These are phyloP conservation scores for Mycena vitilis DNA, from an alignment of 768 basidiomycete genomes.

Conservation along the genomic window DNA sequence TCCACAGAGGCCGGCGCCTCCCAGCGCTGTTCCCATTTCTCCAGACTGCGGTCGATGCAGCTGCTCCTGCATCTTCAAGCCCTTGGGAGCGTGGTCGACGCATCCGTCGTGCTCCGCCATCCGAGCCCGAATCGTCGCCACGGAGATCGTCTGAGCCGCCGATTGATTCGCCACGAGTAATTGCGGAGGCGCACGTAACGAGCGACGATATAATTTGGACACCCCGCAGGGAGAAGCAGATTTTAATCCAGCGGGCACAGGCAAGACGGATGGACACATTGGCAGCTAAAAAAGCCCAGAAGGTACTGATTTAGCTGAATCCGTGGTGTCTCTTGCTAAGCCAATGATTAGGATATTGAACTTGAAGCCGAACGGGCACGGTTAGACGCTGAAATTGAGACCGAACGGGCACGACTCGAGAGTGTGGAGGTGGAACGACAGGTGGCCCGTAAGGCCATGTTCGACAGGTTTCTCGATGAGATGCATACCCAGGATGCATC, in stretches of 20 bases:
- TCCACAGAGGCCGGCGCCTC: not conserved
- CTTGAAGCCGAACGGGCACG: no score
- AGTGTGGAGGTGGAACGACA: no score
- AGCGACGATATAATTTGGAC: constrained; percentile 6
- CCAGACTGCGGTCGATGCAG: not conserved
- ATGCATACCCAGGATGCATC: not conserved
- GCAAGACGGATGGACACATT: not conserved
- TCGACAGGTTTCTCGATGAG: constrained; percentile 2
- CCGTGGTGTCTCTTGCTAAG: no score
- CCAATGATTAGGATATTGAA: no score
- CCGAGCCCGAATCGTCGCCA: not conserved
- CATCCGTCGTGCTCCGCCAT: not conserved
- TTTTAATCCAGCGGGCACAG: not conserved
- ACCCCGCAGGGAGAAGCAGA: not conserved
- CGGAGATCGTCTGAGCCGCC: not conserved
- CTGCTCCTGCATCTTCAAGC: not conserved
- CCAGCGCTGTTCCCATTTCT: not conserved
- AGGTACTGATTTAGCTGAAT: not conserved
- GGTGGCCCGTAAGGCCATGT: not conserved
- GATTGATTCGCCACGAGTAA: not conserved
- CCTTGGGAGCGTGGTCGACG: not conserved
- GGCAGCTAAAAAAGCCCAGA: not conserved
- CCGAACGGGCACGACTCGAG: no score
- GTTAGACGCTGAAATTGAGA: no score
- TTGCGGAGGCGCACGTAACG: not conserved